These are phyloP conservation scores for Jaenimonas drosophilae DNA, from an alignment of 208 protist genomes.

Conservation along the genomic window DNA sequence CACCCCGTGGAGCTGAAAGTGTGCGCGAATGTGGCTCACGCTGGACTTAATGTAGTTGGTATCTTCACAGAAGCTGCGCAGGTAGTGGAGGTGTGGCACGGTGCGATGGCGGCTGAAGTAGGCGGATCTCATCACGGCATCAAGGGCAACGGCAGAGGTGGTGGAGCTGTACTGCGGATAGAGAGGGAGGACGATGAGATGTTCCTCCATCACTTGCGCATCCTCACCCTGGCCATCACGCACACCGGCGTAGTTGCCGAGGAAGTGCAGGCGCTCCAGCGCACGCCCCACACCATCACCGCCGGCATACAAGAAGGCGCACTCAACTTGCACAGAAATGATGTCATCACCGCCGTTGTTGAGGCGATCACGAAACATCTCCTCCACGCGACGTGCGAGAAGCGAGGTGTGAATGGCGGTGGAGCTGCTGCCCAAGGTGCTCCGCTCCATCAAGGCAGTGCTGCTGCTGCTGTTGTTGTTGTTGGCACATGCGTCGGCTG, in stretches of 20 bases:
- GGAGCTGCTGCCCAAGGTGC: background rate
- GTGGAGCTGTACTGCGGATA: slow-evolving; percentile 44
- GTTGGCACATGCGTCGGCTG: background rate
- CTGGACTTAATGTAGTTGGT: slow-evolving; percentile 20
- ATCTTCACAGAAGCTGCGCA: slow-evolving; percentile 26
- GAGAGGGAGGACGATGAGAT: slow-evolving; percentile 27
- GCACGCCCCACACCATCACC: slow-evolving; percentile 20
- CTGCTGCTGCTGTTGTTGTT: background rate
- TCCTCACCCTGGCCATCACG: slow-evolving; percentile 8
- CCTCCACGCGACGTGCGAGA: slow-evolving; percentile 6
- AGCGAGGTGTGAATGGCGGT: background rate
- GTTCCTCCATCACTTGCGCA: slow-evolving; percentile 12
- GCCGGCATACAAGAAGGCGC: slow-evolving; percentile 11
- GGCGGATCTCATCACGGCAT: slow-evolving; percentile 15
- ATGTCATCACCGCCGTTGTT: background rate
- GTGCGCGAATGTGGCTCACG: slow-evolving; percentile 10
- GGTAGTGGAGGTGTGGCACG: slow-evolving; percentile 31
- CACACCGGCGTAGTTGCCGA: slow-evolving; percentile 12
- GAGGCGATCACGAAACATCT: background rate
- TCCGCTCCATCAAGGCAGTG: background rate
- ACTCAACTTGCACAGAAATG: slow-evolving; percentile 25
- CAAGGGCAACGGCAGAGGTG: slow-evolving; percentile 16
- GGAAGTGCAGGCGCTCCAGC: slow-evolving; percentile 12
- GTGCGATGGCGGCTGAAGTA: slow-evolving; percentile 17
- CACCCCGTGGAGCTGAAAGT: slow-evolving; percentile 14